Evolutionary conservation across 2,329 filamentous ascomycete genomes (phyloP).

Genomic region (Phaeomoniella chlamydospora): DNA sequence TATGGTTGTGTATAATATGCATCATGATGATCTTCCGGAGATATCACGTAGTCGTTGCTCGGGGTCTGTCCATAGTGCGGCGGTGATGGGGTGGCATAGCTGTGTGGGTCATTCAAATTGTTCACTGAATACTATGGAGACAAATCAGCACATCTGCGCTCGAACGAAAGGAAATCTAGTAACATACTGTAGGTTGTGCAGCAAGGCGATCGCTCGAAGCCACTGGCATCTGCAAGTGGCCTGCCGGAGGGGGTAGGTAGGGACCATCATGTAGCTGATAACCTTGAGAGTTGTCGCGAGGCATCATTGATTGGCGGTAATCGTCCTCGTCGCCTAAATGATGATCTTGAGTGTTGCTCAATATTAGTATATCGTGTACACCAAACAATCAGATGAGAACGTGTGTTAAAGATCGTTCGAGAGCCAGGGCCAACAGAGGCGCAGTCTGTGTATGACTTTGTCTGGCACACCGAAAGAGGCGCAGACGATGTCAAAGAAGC

Average conservation of each 20-base stretch:
- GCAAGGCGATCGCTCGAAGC: constrained; percentile 58
- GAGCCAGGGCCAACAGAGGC: too few species aligned
- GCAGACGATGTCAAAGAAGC: too few species aligned
- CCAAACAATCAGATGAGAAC: too few species aligned
- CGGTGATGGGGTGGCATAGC: constrained; percentile 21
- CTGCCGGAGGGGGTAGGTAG: constrained; percentile 37
- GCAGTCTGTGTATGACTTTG: too few species aligned
- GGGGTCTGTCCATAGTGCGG: constrained; percentile 17
- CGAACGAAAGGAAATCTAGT: constrained; percentile 1
- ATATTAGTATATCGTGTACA: too few species aligned
- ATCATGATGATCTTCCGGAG: constrained; percentile 77
- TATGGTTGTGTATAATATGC: constrained; percentile 76
- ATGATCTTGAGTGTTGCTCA: too few species aligned
- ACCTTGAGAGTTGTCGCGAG: constrained; percentile 44
- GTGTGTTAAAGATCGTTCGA: too few species aligned
- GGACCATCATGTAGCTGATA: constrained; percentile 75
- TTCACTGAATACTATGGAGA: constrained; percentile 50
- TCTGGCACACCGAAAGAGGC: too few species aligned
- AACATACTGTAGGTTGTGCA: constrained; percentile 69
- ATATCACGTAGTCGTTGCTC: constrained; percentile 55
- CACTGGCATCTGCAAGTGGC: constrained; percentile 56
- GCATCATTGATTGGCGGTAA: constrained; percentile 27
- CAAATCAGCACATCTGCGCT: background rate
- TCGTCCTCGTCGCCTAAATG: constrained; percentile 23
- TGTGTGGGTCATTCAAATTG: constrained; percentile 49